Percentiles rank a stretch among this genome's conserved stretches.
Evolutionary conservation across 192 early-diverging fungal species (phyloP).

Genomic region (Podila epicladia): DNA sequence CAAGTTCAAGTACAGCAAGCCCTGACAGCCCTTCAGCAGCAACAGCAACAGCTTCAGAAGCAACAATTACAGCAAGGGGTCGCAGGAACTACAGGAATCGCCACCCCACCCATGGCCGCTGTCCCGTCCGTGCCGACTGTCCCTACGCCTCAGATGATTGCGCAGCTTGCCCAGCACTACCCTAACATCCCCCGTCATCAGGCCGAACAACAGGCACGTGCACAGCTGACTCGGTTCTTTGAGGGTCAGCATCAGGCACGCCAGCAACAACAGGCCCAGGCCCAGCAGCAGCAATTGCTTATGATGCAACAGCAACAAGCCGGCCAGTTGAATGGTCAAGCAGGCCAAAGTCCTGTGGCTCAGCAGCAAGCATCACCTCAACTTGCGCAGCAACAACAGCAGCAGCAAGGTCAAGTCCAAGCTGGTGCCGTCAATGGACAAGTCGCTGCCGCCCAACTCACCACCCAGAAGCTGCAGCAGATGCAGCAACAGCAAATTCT

Average conservation of each 20-base stretch:
- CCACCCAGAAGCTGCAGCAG: constrained; percentile 23
- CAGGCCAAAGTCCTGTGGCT: not conserved
- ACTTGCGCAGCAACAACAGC: constrained; percentile 9
- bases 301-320: constrained; percentile 16
- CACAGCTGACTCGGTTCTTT: constrained; percentile 54
- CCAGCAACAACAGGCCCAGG: constrained; percentile 11
- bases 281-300: not conserved
- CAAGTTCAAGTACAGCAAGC: constrained; percentile 37
- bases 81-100: constrained; percentile 14
- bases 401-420: constrained; percentile 11
- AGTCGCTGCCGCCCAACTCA: constrained; percentile 32
- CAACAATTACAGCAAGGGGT: constrained; percentile 37
- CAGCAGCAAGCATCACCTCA: constrained; percentile 50
- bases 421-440: constrained; percentile 32
- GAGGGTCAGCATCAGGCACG: constrained; percentile 42
- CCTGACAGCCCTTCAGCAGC: constrained; percentile 45
- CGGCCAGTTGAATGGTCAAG: constrained; percentile 32
- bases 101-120: constrained; percentile 28
- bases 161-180: constrained; percentile 40
- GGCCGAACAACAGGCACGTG: constrained; percentile 42
- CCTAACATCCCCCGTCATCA: constrained; percentile 32
- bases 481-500: constrained; percentile 28
- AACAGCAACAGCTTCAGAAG: constrained; percentile 41
- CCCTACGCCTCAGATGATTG: constrained; percentile 44
- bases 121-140: constrained; percentile 27